Conservation (phyloP, 1,139 yeast species). For the Blastobotrys capitulatus region DNA sequence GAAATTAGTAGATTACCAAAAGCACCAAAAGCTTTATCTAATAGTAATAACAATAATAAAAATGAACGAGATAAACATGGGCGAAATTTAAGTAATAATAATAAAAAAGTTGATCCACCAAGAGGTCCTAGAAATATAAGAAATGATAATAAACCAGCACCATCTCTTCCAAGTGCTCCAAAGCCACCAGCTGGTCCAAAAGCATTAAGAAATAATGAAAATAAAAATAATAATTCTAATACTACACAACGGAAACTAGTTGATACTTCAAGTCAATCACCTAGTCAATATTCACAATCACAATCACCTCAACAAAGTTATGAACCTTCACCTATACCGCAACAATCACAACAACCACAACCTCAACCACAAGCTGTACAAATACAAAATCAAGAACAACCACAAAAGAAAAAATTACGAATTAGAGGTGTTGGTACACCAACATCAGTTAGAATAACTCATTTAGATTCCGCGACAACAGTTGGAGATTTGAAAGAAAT, state of each 20-base stretch:
- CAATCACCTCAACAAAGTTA: no score
- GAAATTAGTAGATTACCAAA: no score
- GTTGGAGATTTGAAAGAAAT: conserved; percentile 14
- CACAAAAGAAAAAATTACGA: conserved; percentile 9
- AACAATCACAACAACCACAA: background rate
- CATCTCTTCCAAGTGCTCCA: conserved; percentile 1
- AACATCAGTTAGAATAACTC: conserved; percentile 13
- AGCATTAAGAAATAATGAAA: no score
- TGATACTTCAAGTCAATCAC: no score
- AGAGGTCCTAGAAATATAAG: no score
- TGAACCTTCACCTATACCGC: background rate
- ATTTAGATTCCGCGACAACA: conserved; percentile 14
- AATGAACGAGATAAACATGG: no score
- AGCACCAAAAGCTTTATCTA: no score
- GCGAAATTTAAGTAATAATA: background rate
- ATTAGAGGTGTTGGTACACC: conserved; percentile 18
- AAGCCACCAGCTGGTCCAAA: background rate
- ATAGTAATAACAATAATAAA: no score
- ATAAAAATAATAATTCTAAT: no score
- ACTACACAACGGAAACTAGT: no score
- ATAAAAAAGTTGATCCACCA: background rate
- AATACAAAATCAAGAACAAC: background rate
- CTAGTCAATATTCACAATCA: no score
- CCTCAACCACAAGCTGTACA: background rate
- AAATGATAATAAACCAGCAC: no score